Percentiles rank a stretch among this genome's conserved stretches.
These are phyloP conservation scores for Dipodascopsis uninucleata DNA, from an alignment of 805 yeast species.

Conservation along the genomic window DNA sequence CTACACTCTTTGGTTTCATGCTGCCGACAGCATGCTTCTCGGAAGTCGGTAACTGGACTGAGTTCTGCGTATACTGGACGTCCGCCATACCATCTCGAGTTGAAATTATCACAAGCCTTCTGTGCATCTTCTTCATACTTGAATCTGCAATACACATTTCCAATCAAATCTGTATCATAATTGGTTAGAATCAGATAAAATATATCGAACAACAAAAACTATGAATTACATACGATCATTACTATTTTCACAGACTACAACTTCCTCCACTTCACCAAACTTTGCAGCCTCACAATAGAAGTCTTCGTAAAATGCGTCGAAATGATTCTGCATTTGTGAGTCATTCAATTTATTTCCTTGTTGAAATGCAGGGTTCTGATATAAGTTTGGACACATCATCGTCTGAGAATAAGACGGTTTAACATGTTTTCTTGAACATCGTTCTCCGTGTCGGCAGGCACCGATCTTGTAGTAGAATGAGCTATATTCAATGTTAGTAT, in stretches of 20 bases:
- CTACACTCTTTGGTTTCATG: conserved; percentile 61
- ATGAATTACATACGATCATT: conserved; percentile 48
- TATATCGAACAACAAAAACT: background rate
- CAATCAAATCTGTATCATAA: conserved; percentile 51
- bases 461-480: conserved; percentile 77
- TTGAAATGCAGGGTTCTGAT: conserved; percentile 53
- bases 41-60: conserved; percentile 66
- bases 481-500: conserved; percentile 17
- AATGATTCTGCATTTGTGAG: conserved; percentile 44
- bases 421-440: conserved; percentile 67
- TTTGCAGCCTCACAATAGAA: conserved; percentile 57
- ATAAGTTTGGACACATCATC: conserved; percentile 60
- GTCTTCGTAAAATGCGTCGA: conserved; percentile 68
- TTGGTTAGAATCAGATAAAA: background rate
- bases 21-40: conserved; percentile 72
- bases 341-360: conserved; percentile 31
- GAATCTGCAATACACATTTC: conserved; percentile 77
- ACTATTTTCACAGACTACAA: conserved; percentile 78
- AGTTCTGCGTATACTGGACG: conserved; percentile 77
- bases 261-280: conserved; percentile 51
- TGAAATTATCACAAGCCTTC: conserved; percentile 57
- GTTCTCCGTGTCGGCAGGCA: conserved; percentile 89
- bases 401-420: conserved; percentile 65
- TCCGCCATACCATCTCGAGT: conserved; percentile 76
- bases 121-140: conserved; percentile 53